Percentiles rank a stretch among this genome's conserved stretches.
These are phyloP conservation scores for Castanospermum australe DNA, from an alignment of 306 rosid genomes.

Conservation along the genomic window DNA sequence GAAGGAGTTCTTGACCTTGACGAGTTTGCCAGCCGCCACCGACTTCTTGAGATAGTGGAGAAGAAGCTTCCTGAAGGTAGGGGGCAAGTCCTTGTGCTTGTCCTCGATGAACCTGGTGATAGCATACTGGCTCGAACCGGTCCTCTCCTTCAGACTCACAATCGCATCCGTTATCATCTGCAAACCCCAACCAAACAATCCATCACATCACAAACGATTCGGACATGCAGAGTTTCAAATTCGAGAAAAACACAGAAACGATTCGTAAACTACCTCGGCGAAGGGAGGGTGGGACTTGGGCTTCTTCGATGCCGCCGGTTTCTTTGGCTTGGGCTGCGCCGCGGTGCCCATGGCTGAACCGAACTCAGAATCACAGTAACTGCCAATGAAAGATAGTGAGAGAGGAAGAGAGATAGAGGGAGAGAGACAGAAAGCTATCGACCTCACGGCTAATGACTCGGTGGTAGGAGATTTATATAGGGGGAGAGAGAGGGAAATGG, in stretches of 20 bases:
- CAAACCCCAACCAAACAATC: not conserved
- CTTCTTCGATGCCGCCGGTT: constrained; percentile 31
- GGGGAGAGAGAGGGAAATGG: constrained; percentile 24
- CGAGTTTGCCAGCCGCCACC: constrained; percentile 62
- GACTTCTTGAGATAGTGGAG: constrained; percentile 70
- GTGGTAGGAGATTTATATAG: constrained; percentile 5
- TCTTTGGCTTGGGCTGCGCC: constrained; percentile 28
- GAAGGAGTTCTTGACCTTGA: constrained; percentile 74
- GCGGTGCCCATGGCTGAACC: constrained; percentile 16
- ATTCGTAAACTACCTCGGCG: constrained; percentile 50
- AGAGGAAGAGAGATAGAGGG: not conserved
- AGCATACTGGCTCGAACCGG: constrained; percentile 92
- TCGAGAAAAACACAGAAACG: too few species aligned
- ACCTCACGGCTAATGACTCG: too few species aligned
- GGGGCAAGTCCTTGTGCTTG: constrained; percentile 65
- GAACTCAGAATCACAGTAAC: not conserved
- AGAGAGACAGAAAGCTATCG: too few species aligned
- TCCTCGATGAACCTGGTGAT: constrained; percentile 73
- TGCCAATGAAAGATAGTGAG: not conserved
- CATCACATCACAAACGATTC: not conserved
- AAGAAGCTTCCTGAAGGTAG: constrained; percentile 70
- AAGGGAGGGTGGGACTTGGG: constrained; percentile 56
- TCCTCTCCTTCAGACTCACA: constrained; percentile 65
- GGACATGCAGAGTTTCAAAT: not conserved
- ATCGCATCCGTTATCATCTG: constrained; percentile 92